A percentile compares a stretch with the other conserved stretches of the same genome.
Evolutionary conservation across 2,329 filamentous ascomycete species (phyloP).

Genomic region (Botrytis tulipae): DNA sequence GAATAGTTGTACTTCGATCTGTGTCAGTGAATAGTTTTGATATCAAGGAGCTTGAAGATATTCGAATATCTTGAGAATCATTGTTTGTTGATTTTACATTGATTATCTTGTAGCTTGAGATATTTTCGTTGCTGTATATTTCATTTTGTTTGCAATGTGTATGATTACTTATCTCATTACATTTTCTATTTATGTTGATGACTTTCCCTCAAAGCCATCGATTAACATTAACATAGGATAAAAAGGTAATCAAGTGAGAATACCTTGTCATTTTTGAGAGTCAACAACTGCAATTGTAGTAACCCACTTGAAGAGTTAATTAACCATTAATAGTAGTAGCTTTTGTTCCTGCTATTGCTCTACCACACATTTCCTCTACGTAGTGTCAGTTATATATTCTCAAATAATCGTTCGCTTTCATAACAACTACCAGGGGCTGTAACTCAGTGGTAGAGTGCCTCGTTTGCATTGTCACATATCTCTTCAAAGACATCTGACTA

Average conservation of each 20-base stretch:
- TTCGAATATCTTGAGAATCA: neutral
- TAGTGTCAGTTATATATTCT: fast-evolving
- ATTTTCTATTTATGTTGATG: too few relatives aligned
- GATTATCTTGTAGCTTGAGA: neutral
- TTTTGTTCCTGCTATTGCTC: neutral
- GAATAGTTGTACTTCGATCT: fast-evolving
- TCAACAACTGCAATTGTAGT: neutral
- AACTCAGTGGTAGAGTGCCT: constrained; percentile 19
- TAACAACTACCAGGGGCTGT: neutral
- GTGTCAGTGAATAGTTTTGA: neutral
- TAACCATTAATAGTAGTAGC: neutral
- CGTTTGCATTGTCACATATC: neutral
- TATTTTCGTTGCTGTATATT: too few relatives aligned
- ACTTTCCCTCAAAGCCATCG: too few relatives aligned
- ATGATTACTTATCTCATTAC: too few relatives aligned
- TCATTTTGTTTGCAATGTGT: too few relatives aligned
- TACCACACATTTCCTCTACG: fast-evolving
- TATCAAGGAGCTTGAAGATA: neutral
- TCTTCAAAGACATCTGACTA: neutral
- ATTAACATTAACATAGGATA: too few relatives aligned
- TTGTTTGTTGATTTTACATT: neutral
- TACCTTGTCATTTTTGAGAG: neutral
- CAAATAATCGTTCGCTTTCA: fast-evolving
- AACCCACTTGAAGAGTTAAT: neutral
- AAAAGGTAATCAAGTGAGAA: too few relatives aligned